These are phyloP conservation scores for Mrakia frigida DNA, from an alignment of 768 basidiomycete genomes.

Conservation along the genomic window DNA sequence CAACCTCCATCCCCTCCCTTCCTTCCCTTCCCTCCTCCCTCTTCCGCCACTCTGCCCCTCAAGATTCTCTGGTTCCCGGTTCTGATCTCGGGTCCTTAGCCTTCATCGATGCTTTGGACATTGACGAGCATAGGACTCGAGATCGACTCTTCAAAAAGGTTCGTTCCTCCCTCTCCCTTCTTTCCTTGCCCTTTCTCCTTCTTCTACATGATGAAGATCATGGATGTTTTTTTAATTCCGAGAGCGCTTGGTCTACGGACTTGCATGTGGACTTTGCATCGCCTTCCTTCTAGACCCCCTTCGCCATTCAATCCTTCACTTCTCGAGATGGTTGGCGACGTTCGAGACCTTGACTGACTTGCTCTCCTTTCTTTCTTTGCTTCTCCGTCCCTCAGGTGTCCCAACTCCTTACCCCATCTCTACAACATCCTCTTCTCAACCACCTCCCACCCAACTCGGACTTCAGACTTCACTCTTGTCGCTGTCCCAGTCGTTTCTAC, in stretches of 20 bases:
- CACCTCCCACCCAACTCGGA: neutral
- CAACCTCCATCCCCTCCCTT: neutral
- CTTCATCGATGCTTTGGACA: neutral
- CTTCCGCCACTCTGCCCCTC: neutral
- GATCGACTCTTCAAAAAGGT: neutral
- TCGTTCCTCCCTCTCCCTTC: neutral
- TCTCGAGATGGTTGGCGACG: neutral
- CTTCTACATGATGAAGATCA: neutral
- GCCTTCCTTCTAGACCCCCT: neutral
- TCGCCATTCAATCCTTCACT: neutral
- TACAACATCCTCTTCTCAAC: neutral
- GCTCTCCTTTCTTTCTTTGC: neutral
- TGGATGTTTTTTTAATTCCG: conserved; percentile 1
- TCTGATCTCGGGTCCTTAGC: neutral
- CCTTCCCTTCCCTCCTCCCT: neutral
- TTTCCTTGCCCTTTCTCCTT: neutral
- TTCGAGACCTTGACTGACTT: neutral
- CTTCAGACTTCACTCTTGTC: neutral
- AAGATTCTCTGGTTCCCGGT: neutral
- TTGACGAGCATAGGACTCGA: neutral
- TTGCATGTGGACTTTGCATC: conserved; percentile 6
- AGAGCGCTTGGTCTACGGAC: conserved; percentile 8
- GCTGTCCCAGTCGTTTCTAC: neutral
- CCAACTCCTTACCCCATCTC: neutral
- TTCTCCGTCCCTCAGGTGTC: neutral